These are phyloP conservation scores for Fusarium marasasianum DNA, from an alignment of 2,329 filamentous ascomycete genomes.

Conservation along the genomic window DNA sequence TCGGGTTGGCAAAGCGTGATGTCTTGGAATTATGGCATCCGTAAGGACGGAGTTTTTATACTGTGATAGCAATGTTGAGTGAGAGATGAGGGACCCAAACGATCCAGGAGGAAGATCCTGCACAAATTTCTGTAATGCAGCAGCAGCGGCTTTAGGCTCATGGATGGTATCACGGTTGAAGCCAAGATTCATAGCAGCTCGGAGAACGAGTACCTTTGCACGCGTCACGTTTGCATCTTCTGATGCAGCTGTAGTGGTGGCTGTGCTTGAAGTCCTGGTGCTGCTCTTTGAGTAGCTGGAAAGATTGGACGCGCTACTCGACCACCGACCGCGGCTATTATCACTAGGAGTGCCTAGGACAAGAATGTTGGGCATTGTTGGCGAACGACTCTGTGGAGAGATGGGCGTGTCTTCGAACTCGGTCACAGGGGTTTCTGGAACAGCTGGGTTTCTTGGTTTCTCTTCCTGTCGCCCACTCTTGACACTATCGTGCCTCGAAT, in stretches of 20 bases:
- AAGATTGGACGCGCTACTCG: constrained; percentile 80
- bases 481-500: constrained; percentile 63
- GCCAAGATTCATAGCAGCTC: constrained; percentile 86
- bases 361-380: constrained; percentile 85
- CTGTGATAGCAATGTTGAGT: constrained; percentile 75
- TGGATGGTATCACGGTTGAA: constrained; percentile 70
- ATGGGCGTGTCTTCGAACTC: constrained; percentile 92
- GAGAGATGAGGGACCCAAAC: constrained; percentile 78
- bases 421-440: constrained; percentile 91
- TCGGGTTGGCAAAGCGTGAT: constrained; percentile 55
- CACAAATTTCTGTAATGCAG: constrained; percentile 77
- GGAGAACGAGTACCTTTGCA: constrained; percentile 81
- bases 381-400: constrained; percentile 80
- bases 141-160: constrained; percentile 56
- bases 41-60: constrained; percentile 83
- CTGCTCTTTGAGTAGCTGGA: constrained; percentile 81
- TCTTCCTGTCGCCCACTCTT: constrained; percentile 59
- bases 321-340: constrained; percentile 75
- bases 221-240: constrained; percentile 83
- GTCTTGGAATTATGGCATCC: constrained; percentile 67
- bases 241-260: constrained; percentile 71
- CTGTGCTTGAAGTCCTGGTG: constrained; percentile 73
- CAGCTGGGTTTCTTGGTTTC: constrained; percentile 58
- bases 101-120: constrained; percentile 78
- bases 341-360: constrained; percentile 78